Evolutionary conservation across 192 early-diverging fungal genomes (phyloP).

Genomic region (Pilaira anomala): DNA sequence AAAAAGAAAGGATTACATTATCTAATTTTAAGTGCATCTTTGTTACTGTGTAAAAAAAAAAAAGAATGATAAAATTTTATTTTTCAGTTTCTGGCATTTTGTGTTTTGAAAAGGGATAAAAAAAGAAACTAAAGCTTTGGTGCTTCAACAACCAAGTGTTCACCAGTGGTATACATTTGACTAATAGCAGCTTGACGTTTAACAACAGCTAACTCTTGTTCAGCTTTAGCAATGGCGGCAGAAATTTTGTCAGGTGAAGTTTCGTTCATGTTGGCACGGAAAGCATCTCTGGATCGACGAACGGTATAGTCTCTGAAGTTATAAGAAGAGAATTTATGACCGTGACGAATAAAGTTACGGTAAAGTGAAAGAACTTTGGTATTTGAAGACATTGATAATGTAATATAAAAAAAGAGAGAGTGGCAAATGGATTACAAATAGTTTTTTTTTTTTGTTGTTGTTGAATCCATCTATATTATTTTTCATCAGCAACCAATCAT

Average conservation of each 20-base stretch:
- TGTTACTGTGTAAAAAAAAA: no score
- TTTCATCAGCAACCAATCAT: no score
- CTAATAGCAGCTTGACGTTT: slow-evolving; percentile 77
- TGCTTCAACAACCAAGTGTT: slow-evolving; percentile 68
- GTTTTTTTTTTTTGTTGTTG: no score
- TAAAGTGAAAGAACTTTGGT: slow-evolving; percentile 72
- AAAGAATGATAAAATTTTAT: no score
- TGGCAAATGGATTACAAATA: slow-evolving; percentile 8
- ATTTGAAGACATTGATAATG: slow-evolving; percentile 38
- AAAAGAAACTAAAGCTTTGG: neutral
- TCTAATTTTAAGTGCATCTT: no score
- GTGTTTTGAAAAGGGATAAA: no score
- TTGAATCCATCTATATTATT: no score
- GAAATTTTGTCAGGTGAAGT: slow-evolving; percentile 55
- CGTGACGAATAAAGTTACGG: slow-evolving; percentile 69
- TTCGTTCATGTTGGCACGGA: slow-evolving; percentile 56
- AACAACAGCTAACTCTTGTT: slow-evolving; percentile 67
- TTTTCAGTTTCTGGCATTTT: no score
- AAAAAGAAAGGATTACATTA: no score
- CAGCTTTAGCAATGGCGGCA: slow-evolving; percentile 55
- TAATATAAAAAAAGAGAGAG: slow-evolving; percentile 10
- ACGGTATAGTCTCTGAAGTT: slow-evolving; percentile 87
- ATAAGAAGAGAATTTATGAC: slow-evolving; percentile 75
- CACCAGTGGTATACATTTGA: slow-evolving; percentile 60
- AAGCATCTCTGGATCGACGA: slow-evolving; percentile 77